Percentiles rank a stretch among this genome's conserved stretches.
phyloP scores from a whole-genome alignment of 139 green algal genomes.

The Chlorella sp. region DNA sequence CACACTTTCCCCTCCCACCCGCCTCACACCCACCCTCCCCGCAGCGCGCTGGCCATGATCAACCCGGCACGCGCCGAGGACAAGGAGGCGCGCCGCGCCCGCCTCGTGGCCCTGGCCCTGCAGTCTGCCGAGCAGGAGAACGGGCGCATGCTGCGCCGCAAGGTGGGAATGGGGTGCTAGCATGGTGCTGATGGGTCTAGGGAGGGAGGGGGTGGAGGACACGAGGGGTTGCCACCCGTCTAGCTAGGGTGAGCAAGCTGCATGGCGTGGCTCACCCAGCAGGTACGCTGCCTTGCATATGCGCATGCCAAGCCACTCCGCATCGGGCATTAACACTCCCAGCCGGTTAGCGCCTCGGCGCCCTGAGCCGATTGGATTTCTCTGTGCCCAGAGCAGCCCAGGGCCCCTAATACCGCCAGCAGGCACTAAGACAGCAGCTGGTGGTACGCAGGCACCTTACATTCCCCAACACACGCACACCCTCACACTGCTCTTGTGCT shows the following conservation, averaged over 20 bases:
- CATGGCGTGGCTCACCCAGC: no score
- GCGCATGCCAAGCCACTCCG: not conserved
- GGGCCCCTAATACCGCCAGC: conserved; percentile 24
- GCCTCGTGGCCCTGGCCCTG: conserved; percentile 54
- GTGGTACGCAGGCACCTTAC: conserved; percentile 34
- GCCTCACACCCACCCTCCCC: no score
- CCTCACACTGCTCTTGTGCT: not conserved
- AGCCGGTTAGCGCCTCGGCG: conserved; percentile 17
- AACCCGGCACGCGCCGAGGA: conserved; percentile 31
- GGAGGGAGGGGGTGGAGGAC: not conserved
- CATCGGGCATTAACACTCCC: conserved; percentile 30
- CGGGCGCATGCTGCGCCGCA: conserved; percentile 78
- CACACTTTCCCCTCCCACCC: no score
- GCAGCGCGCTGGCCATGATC: conserved; percentile 71
- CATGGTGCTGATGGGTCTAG: not conserved
- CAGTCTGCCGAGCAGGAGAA: conserved; percentile 81
- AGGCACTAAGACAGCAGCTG: conserved; percentile 2
- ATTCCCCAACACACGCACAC: not conserved
- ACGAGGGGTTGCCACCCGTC: not conserved
- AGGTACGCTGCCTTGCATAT: no score
- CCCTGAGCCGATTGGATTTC: conserved; percentile 35
- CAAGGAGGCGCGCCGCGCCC: conserved; percentile 39
- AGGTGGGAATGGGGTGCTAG: conserved; percentile 47
- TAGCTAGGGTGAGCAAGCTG: no score
- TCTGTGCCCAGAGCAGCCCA: conserved; percentile 32